These are phyloP conservation scores for Pythium pyrilobum DNA, from an alignment of 352 stramenopile genomes.

Conservation along the genomic window DNA sequence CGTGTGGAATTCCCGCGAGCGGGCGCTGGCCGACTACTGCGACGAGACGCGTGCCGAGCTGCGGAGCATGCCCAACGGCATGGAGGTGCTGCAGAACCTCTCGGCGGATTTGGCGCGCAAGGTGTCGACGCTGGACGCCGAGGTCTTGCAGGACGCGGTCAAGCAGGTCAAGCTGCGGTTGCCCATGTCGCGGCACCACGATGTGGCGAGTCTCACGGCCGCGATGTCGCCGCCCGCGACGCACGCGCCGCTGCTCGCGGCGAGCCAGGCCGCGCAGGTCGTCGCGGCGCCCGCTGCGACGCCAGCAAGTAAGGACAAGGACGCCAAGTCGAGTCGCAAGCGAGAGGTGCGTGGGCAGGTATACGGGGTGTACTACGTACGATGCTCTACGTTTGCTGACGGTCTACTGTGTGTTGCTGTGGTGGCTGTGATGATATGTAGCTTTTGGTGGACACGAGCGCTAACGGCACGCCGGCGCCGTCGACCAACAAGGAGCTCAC, in stretches of 20 bases:
- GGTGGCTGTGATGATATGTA: background rate
- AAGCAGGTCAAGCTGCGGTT: slow-evolving; percentile 39
- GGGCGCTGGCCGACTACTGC: slow-evolving; percentile 42
- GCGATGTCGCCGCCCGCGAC: background rate
- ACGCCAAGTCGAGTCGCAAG: slow-evolving; percentile 10
- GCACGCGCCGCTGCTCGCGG: background rate
- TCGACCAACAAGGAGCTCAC: slow-evolving; percentile 7
- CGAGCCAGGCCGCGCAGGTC: background rate
- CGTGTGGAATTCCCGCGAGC: slow-evolving; percentile 25
- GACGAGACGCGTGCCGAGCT: slow-evolving; percentile 26
- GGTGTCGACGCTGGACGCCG: slow-evolving; percentile 11
- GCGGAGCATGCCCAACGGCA: slow-evolving; percentile 16
- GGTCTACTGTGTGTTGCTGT: background rate
- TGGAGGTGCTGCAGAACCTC: slow-evolving; percentile 24
- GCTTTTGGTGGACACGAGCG: slow-evolving; percentile 10
- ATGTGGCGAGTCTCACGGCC: slow-evolving; percentile 14
- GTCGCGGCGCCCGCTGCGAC: background rate
- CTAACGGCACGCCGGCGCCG: background rate
- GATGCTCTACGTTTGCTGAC: too few species aligned
- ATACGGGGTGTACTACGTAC: too few species aligned
- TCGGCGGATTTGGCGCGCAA: background rate
- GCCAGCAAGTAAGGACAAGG: slow-evolving; percentile 9
- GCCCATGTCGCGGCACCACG: slow-evolving; percentile 26
- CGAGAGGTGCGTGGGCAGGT: slow-evolving; percentile 12
- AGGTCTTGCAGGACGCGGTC: slow-evolving; percentile 34